Conservation (phyloP, 306 rosid species). For the Luffa aegyptiaca region DNA sequence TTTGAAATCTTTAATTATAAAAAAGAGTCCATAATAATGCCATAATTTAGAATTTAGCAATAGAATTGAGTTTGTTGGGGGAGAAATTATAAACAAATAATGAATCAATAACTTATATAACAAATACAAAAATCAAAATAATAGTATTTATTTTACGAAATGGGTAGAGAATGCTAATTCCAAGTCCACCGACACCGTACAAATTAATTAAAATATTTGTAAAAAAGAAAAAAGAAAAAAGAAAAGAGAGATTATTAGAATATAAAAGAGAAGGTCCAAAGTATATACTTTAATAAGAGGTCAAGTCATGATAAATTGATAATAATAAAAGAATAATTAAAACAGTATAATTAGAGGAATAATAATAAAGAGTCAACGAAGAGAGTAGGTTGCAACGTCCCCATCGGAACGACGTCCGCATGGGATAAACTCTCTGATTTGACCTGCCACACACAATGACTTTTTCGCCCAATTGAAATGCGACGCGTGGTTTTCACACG, state of each 20-base stretch:
- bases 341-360: not conserved
- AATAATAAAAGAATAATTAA: not conserved
- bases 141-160: not conserved
- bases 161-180: not conserved
- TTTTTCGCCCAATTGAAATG: not conserved
- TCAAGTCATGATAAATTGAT: not conserved
- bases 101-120: not conserved
- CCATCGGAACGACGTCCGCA: slow-evolving; percentile 4
- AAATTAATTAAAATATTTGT: not conserved
- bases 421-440: not conserved
- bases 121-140: not conserved
- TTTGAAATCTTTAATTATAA: too few species aligned
- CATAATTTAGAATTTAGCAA: too few species aligned
- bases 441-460: not conserved
- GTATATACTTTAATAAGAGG: not conserved
- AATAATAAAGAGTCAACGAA: not conserved
- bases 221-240: too few species aligned
- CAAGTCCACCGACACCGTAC: not conserved
- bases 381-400: slow-evolving; percentile 1
- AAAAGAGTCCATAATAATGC: not conserved
- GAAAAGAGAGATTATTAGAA: not conserved
- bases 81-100: not conserved
- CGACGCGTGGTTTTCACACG: not conserved
- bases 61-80: too few species aligned
- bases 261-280: not conserved